Percentiles rank a stretch among this genome's conserved stretches.
Conservation (phyloP, 2,329 filamentous ascomycete species). For the Beauveria caledonica region DNA sequence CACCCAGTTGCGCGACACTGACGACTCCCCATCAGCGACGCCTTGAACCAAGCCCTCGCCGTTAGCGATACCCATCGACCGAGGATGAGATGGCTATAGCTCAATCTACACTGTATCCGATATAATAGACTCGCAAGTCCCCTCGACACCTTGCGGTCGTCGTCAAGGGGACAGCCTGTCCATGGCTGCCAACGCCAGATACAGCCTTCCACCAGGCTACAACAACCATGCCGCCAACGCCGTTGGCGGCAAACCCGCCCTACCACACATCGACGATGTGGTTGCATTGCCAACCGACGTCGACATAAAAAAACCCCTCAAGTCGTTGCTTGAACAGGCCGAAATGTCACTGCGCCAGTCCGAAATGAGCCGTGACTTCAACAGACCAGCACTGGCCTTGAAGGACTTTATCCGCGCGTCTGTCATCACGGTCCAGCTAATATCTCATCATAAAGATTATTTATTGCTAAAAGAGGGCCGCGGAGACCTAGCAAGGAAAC, state of each 20-base stretch:
- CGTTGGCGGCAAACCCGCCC: slow-evolving; percentile 22
- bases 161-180: slow-evolving; percentile 19
- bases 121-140: background rate
- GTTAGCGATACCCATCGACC: background rate
- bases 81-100: background rate
- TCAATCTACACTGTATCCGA: background rate
- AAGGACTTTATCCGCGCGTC: slow-evolving; percentile 78
- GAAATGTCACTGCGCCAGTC: slow-evolving; percentile 51
- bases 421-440: slow-evolving; percentile 66
- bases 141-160: slow-evolving; percentile 8
- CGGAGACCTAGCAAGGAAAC: slow-evolving; percentile 38
- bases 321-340: slow-evolving; percentile 43
- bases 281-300: slow-evolving; percentile 38
- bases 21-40: background rate
- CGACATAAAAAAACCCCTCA: slow-evolving; percentile 41
- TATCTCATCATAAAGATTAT: slow-evolving; percentile 71
- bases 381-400: slow-evolving; percentile 65
- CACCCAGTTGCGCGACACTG: background rate
- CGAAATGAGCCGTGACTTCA: slow-evolving; percentile 53
- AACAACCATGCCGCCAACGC: slow-evolving; percentile 5
- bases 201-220: slow-evolving; percentile 22
- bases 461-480: slow-evolving; percentile 51
- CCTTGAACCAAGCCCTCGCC: background rate
- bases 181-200: slow-evolving; percentile 25
- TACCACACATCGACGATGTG: slow-evolving; percentile 48